A percentile compares a stretch with the other conserved stretches of the same genome.
Evolutionary conservation across 768 basidiomycete species (phyloP).

Genomic region (Suillus luteus): DNA sequence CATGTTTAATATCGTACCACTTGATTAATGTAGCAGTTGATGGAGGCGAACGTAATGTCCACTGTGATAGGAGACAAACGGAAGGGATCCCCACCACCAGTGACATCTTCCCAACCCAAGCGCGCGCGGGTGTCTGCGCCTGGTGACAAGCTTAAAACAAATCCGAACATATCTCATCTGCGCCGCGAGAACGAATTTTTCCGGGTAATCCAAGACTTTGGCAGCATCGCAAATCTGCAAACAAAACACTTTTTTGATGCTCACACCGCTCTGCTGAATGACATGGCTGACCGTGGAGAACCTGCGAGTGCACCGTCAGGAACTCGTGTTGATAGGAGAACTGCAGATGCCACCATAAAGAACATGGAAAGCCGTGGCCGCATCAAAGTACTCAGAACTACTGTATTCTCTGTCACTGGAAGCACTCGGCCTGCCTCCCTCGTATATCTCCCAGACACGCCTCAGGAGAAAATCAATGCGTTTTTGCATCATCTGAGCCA

Average conservation of each 20-base stretch:
- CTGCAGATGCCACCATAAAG: slow-evolving; percentile 59
- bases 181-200: slow-evolving; percentile 81
- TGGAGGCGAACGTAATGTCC: background rate
- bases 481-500: slow-evolving; percentile 62
- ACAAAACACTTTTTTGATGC: slow-evolving; percentile 71
- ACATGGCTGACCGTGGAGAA: slow-evolving; percentile 59
- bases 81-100: slow-evolving; percentile 10
- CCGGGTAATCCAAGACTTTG: slow-evolving; percentile 61
- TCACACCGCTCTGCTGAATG: slow-evolving; percentile 63
- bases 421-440: slow-evolving; percentile 59
- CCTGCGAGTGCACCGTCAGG: slow-evolving; percentile 70
- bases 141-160: slow-evolving; percentile 29
- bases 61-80: slow-evolving; percentile 18
- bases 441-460: slow-evolving; percentile 61
- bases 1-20: background rate
- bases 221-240: slow-evolving; percentile 67
- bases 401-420: slow-evolving; percentile 60
- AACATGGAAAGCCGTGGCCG: slow-evolving; percentile 65
- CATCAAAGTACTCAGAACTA: slow-evolving; percentile 70
- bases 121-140: slow-evolving; percentile 15
- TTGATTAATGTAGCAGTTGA: background rate
- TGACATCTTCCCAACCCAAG: slow-evolving; percentile 24
- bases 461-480: slow-evolving; percentile 51
- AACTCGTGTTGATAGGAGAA: slow-evolving; percentile 73
- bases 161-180: slow-evolving; percentile 73